Percentiles rank a stretch among this genome's conserved stretches.
phyloP scores from a whole-genome alignment of 2,329 filamentous ascomycete genomes.

The Beauveria rudraprayagi region DNA sequence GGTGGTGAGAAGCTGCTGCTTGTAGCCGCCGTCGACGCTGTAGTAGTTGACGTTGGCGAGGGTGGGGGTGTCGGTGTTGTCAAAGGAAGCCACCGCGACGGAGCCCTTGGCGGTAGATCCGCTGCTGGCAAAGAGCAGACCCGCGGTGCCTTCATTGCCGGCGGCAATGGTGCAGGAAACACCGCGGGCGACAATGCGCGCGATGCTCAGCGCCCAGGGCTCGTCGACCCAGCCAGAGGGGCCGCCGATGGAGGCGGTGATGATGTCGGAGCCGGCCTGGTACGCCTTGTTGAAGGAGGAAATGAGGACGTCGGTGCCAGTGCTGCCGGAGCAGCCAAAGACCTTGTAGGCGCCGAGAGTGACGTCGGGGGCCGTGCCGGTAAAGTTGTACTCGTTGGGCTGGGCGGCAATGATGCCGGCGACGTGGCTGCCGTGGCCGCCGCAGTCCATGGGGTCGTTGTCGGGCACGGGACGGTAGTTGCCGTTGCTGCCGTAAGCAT shows the following conservation, averaged over 20 bases:
- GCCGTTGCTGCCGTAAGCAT: slow-evolving; percentile 37
- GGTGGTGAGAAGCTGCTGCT: slow-evolving; percentile 34
- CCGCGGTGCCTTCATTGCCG: slow-evolving; percentile 39
- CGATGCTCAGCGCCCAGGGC: slow-evolving; percentile 40
- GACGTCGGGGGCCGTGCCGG: slow-evolving; percentile 48
- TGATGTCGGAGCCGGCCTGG: slow-evolving; percentile 51
- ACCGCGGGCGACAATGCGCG: slow-evolving; percentile 44
- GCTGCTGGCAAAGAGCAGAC: slow-evolving; percentile 42
- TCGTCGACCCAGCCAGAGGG: slow-evolving; percentile 44
- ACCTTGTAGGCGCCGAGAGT: slow-evolving; percentile 49
- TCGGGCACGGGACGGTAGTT: slow-evolving; percentile 28
- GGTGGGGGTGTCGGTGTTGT: slow-evolving; percentile 36
- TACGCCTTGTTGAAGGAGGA: slow-evolving; percentile 52
- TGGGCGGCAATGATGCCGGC: slow-evolving; percentile 56
- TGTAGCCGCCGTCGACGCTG: slow-evolving; percentile 26
- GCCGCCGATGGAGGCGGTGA: slow-evolving; percentile 47
- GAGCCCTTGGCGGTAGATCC: slow-evolving; percentile 40
- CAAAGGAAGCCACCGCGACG: slow-evolving; percentile 41
- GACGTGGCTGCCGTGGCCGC: slow-evolving; percentile 54
- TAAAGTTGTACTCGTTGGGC: slow-evolving; percentile 43
- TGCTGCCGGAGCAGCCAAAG: slow-evolving; percentile 45
- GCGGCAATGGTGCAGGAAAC: slow-evolving; percentile 46
- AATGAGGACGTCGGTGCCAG: slow-evolving; percentile 49
- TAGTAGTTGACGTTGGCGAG: slow-evolving; percentile 36
- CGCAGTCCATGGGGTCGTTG: slow-evolving; percentile 46